A percentile compares a stretch with the other conserved stretches of the same genome.
Evolutionary conservation across 192 early-diverging fungal species (phyloP).

Genomic region (Coemansia sp.): DNA sequence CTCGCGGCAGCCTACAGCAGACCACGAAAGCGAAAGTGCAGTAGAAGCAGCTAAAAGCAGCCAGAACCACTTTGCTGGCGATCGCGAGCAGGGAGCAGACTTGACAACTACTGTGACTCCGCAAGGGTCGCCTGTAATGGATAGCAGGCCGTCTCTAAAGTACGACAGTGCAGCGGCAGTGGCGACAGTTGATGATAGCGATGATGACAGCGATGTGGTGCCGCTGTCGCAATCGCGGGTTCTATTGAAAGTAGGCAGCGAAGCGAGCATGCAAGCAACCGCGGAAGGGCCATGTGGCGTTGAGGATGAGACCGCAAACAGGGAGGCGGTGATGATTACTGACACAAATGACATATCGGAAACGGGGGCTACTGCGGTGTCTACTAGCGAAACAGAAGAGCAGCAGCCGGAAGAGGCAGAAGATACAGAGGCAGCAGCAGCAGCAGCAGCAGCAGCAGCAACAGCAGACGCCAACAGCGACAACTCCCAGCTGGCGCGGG

Average conservation of each 20-base stretch:
- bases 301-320: too few relatives aligned
- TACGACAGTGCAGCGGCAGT: constrained; percentile 25
- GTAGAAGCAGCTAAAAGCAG: neutral
- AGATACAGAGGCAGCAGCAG: neutral
- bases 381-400: constrained; percentile 2
- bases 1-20: constrained; percentile 12
- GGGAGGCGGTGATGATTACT: neutral
- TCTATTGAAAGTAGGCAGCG: constrained; percentile 12
- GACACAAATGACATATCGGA: neutral
- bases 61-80: neutral
- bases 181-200: constrained; percentile 10
- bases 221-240: constrained; percentile 40
- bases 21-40: neutral
- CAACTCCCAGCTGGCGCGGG: constrained; percentile 36
- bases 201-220: constrained; percentile 47
- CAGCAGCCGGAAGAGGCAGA: constrained; percentile 3
- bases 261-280: constrained; percentile 5
- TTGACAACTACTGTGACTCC: constrained; percentile 19
- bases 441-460: neutral
- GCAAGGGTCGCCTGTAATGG: constrained; percentile 24
- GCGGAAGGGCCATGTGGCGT: neutral
- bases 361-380: neutral
- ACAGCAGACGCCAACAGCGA: constrained; percentile 9
- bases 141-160: constrained; percentile 7
- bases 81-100: constrained; percentile 28